Conservation (phyloP, 331 rosid species). For the Arachis monticola region DNA sequence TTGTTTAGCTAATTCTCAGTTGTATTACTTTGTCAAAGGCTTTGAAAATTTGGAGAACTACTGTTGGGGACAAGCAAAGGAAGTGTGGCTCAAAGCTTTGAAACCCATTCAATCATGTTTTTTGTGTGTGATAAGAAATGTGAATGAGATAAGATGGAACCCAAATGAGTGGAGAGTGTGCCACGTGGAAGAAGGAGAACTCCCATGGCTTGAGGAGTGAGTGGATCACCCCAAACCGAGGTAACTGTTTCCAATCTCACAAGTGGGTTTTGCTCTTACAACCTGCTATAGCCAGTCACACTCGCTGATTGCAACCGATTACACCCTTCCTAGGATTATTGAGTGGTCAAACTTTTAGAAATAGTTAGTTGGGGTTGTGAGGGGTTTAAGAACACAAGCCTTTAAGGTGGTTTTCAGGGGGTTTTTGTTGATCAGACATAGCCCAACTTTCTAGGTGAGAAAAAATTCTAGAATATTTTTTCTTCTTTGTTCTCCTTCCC, state of each 20-base stretch:
- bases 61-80: neutral
- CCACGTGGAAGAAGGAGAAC: slow-evolving; percentile 58
- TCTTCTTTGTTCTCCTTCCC: slow-evolving; percentile 6
- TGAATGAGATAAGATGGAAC: slow-evolving; percentile 61
- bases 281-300: slow-evolving; percentile 53
- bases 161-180: slow-evolving; percentile 52
- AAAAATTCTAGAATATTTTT: neutral
- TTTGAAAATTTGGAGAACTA: slow-evolving; percentile 19
- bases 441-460: slow-evolving; percentile 52
- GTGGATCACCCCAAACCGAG: slow-evolving; percentile 66
- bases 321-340: slow-evolving; percentile 36
- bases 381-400: slow-evolving; percentile 66
- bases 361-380: slow-evolving; percentile 43
- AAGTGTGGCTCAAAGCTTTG: slow-evolving; percentile 35
- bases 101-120: slow-evolving; percentile 34
- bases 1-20: neutral
- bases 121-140: slow-evolving; percentile 29
- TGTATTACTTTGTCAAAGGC: neutral
- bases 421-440: slow-evolving; percentile 58
- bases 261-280: slow-evolving; percentile 34
- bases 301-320: slow-evolving; percentile 40
- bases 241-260: slow-evolving; percentile 62
- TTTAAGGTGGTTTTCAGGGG: slow-evolving; percentile 54
- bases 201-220: slow-evolving; percentile 41
- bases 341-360: slow-evolving; percentile 54